These are phyloP conservation scores for Nannizzia gypsea DNA, from an alignment of 2,329 filamentous ascomycete genomes.

Conservation along the genomic window DNA sequence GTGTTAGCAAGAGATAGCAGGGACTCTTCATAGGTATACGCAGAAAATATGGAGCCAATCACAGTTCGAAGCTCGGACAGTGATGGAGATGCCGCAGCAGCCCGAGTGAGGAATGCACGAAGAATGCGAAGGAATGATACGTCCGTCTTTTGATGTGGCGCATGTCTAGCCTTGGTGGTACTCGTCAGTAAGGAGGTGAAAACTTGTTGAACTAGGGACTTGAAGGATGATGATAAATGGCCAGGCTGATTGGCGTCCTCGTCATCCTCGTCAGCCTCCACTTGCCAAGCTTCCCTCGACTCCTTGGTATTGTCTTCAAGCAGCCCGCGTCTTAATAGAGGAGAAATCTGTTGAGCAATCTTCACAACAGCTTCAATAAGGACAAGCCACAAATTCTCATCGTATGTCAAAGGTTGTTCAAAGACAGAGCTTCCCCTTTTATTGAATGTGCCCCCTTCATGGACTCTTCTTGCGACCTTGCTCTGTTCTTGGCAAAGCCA, in stretches of 20 bases:
- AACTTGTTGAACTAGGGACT: conserved; percentile 72
- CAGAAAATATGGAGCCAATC: conserved; percentile 79
- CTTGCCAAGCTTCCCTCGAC: background rate
- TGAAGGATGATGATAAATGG: conserved; percentile 55
- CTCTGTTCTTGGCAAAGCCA: conserved; percentile 89
- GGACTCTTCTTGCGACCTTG: conserved; percentile 40
- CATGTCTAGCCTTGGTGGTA: conserved; percentile 22
- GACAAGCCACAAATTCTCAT: conserved; percentile 55
- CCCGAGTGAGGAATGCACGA: conserved; percentile 73
- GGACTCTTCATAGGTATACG: conserved; percentile 89
- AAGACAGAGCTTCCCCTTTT: conserved; percentile 34
- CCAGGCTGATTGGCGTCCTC: background rate
- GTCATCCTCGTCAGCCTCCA: background rate
- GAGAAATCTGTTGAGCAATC: conserved; percentile 50
- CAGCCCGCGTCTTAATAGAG: conserved; percentile 7
- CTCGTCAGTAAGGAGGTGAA: conserved; percentile 70
- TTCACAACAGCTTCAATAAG: conserved; percentile 51
- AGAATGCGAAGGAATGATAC: conserved; percentile 80
- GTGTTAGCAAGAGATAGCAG: conserved; percentile 75
- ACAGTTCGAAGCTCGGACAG: conserved; percentile 77
- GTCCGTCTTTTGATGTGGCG: conserved; percentile 36
- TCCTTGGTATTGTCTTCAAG: background rate
- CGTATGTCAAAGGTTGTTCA: conserved; percentile 46
- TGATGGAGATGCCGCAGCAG: conserved; percentile 69
- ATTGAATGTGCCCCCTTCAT: conserved; percentile 23